Conservation (phyloP, 805 yeast genomes). For the Yarrowia osloensis region DNA sequence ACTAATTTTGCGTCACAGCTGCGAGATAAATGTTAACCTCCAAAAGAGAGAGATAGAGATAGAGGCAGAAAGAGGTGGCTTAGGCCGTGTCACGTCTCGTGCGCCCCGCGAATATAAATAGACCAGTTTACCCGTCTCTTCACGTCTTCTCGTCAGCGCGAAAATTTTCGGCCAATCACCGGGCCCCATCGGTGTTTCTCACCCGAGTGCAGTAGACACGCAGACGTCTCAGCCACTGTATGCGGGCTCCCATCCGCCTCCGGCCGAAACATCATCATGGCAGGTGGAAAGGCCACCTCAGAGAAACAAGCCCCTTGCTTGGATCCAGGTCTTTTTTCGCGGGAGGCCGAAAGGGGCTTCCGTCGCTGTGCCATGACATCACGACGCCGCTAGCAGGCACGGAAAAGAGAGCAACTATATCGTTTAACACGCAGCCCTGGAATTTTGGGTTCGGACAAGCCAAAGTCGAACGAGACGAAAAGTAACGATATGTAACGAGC, state of each 20-base stretch:
- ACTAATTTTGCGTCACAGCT: slow-evolving; percentile 6
- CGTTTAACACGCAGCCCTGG: background rate
- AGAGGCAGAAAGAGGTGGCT: background rate
- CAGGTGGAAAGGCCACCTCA: slow-evolving; percentile 1
- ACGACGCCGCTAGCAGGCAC: background rate
- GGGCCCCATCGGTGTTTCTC: background rate
- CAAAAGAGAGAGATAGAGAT: background rate
- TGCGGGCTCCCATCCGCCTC: background rate
- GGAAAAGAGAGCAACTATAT: slow-evolving; percentile 26
- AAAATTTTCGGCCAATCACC: background rate
- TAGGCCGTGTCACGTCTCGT: background rate
- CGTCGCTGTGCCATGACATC: slow-evolving; percentile 6
- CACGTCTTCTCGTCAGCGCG: no score
- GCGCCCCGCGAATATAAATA: background rate
- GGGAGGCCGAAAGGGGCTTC: background rate
- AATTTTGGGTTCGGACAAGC: background rate
- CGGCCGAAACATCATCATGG: background rate
- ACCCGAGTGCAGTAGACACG: background rate
- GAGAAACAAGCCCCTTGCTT: background rate
- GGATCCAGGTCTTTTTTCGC: background rate
- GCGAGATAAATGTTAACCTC: slow-evolving; percentile 23
- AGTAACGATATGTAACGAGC: slow-evolving; percentile 12
- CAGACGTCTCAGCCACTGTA: background rate
- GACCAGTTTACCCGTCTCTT: background rate
- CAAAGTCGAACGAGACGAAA: background rate